phyloP scores from a whole-genome alignment of 495 filamentous ascomycete species.

The Neurospora pannonica region DNA sequence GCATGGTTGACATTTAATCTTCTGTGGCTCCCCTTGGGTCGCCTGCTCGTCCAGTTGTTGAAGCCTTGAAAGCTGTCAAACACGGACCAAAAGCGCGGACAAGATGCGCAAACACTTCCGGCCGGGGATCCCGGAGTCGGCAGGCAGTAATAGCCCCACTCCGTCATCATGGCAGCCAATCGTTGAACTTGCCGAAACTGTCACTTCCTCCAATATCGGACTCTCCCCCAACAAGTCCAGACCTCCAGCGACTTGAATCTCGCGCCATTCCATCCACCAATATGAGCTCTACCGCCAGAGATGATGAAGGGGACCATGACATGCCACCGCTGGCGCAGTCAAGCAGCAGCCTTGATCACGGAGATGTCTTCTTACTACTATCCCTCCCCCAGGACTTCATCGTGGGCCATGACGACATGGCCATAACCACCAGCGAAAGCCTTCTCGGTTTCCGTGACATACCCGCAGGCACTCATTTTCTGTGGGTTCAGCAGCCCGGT shows the following conservation, averaged over 20 bases:
- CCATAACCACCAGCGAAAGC: conserved; percentile 31
- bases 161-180: background rate
- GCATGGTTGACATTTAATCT: background rate
- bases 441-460: conserved; percentile 48
- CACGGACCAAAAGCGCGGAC: background rate
- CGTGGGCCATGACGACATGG: conserved; percentile 37
- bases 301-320: background rate
- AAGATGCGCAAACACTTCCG: background rate
- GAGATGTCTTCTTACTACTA: conserved; percentile 36
- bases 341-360: conserved; percentile 12
- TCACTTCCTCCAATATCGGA: background rate
- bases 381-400: conserved; percentile 32
- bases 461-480: conserved; percentile 48
- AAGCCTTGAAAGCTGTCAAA: background rate
- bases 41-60: background rate
- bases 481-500: conserved; percentile 45
- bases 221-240: background rate
- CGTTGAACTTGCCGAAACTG: background rate
- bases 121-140: background rate
- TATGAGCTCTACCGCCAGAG: background rate
- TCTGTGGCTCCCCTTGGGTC: background rate
- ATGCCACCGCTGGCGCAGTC: background rate
- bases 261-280: background rate
- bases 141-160: background rate
- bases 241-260: background rate